phyloP scores from a whole-genome alignment of 768 basidiomycete species.

The Boletus rufocinnamomeus region DNA sequence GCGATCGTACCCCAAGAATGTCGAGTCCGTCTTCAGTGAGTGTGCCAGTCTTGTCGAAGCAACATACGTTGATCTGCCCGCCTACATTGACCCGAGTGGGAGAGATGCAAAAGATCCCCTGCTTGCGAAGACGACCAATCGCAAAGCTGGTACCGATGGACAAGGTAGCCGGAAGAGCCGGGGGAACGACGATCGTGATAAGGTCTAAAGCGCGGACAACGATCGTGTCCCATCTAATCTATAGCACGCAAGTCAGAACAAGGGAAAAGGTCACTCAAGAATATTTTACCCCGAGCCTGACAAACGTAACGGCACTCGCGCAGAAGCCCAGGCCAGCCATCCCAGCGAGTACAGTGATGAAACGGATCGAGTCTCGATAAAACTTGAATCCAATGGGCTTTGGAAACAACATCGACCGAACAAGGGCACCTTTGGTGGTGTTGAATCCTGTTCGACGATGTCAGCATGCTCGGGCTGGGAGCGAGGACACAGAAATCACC shows the following conservation, averaged over 20 bases:
- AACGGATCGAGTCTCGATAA: constrained; percentile 88
- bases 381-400: constrained; percentile 99
- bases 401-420: constrained; percentile 97
- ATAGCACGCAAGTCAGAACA: constrained; percentile 5
- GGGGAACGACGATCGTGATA: constrained; percentile 96
- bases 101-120: constrained; percentile 93
- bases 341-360: constrained; percentile 89
- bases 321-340: constrained; percentile 91
- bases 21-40: constrained; percentile 98
- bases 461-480: constrained; percentile 6
- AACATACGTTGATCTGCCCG: constrained; percentile 95
- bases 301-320: constrained; percentile 88
- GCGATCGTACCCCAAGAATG: constrained; percentile 88
- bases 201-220: constrained; percentile 90
- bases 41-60: constrained; percentile 99
- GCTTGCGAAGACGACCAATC: constrained; percentile 80
- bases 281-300: constrained; percentile 73
- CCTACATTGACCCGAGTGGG: constrained; percentile 94
- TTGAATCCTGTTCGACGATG: constrained; percentile 69
- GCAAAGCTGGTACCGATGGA: constrained; percentile 98
- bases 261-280: neutral
- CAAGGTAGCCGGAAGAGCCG: constrained; percentile 93
- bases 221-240: constrained; percentile 92
- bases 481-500: constrained; percentile 46
- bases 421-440: constrained; percentile 94